Conservation (phyloP, 75 land plant species). For the Pseudotsuga menziesii region DNA sequence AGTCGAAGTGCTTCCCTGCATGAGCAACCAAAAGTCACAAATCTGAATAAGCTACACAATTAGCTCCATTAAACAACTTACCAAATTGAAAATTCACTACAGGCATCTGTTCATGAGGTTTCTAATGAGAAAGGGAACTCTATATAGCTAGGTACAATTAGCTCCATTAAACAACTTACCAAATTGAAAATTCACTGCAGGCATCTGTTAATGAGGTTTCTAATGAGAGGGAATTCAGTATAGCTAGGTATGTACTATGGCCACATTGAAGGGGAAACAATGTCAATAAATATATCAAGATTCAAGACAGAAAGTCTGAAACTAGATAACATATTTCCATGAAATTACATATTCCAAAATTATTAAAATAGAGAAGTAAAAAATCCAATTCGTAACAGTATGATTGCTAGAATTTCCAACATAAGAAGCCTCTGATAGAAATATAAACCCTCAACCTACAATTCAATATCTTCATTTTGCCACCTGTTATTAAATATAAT, state of each 20-base stretch:
- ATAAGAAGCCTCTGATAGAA: neutral
- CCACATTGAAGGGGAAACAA: neutral
- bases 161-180: neutral
- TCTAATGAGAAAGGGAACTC: neutral
- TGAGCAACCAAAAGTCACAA: neutral
- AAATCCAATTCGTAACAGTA: neutral
- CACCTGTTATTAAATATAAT: neutral
- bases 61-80: neutral
- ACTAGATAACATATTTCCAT: neutral
- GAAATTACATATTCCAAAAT: neutral
- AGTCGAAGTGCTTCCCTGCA: slow-evolving; percentile 73
- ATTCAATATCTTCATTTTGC: neutral
- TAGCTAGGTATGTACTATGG: neutral
- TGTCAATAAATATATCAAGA: neutral
- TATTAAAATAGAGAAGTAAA: neutral
- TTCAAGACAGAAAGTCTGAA: neutral
- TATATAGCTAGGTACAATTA: neutral
- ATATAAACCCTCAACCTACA: neutral
- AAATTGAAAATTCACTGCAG: neutral
- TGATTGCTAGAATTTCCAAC: neutral
- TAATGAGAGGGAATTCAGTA: neutral
- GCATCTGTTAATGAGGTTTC: neutral
- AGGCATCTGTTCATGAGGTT: neutral
- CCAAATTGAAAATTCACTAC: neutral
- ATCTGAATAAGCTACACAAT: neutral